Evolutionary conservation across 2,329 filamentous ascomycete genomes (phyloP), one percentile per base, ranked within the genome.

Genomic region (Ophiostoma pallidulum): DNA sequence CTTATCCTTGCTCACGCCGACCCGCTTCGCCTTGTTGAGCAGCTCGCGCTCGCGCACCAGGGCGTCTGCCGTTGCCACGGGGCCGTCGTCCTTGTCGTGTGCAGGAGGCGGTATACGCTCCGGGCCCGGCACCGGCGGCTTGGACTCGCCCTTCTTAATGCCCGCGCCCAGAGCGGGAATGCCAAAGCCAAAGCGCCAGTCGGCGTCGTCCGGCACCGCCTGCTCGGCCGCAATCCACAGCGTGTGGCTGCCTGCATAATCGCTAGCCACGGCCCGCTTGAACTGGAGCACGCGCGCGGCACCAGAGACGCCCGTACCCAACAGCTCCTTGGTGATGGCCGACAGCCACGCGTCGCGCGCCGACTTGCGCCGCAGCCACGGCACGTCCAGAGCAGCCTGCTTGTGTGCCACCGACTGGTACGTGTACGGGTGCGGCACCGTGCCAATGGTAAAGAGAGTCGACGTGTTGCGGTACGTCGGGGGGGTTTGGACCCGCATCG

Each of bases 351-450:
- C 67, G 62, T 98, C 88, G 22, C 90, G 86, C 26, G 73, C 66
- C 0, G 84, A 81, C 47, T 83, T 69, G 49, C 81, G 74, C 39
- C 83, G 77, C 52, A 90, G 76, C 69, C 79, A 84, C 8, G 70
- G 64, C 2, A 82, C 66, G 41, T 82, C 82, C 41, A 86, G 68
- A 2, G 73, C 67, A 3, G 78, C 72, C 35, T 77, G 72, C 49
- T 79, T 74, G 53, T 79, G 74, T 50, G 79, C 73, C 16, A 97
- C 70, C 12, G 80, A 77, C 46, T 81, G 76, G 36, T 88, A 72
- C 1, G 90, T 96, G 69, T 89, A 94, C 0, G 92, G 92, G 62
- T 98, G 92, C 0, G 91, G 91, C 12, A 97, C 83, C 1, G 82
- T 86, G 50, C 84, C 89, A 53, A 98, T 86, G 3, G 84, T 88